Base-by-base conservation (phyloP, 768 basidiomycete genomes). In the Neoboletus subvelutipes region DNA sequence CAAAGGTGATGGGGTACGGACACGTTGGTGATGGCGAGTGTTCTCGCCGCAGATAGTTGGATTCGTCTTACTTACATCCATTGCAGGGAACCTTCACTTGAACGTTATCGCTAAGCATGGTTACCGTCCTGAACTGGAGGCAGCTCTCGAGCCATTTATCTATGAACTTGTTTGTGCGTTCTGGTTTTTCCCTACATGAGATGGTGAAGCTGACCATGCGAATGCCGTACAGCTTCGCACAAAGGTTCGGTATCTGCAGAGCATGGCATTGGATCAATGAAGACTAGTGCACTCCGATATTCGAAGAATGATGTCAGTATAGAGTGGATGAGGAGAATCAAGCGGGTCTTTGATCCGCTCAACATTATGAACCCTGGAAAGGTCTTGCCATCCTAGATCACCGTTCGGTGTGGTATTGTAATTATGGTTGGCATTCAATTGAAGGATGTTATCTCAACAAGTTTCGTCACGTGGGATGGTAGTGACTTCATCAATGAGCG, bases 261-360 rank as follows among this genome's bases (percentile, higher is more conserved):
- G 69, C 96, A 99, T 71, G 96, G 96, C 6, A 86, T 99, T 52
- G 95, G 96, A n/a, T 81, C 87, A 0, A 93, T 93, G 90, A 98
- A 98, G 77, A 89, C 90, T 0, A 85, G 89, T 54, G 92, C 92
- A 17, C 83, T 98, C 22, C 81, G 80, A 39, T 98, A 97, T 73
- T 93, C 92, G 7, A 97, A 98, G 75, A 81, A 76, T 57, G 76
- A 79, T 9, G 81, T 84, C 24, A 92, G 88, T 67, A 88, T 98
- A 62, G 88, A 83, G 48, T 77, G 87, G 78, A 99, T 99, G 96
- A 88, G 82, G 74, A 86, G 80, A 73, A 85, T 99, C 67, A 98
- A 98, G 74, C 71, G 80, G 15, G 68, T 94, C 28, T 94, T 98
- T 70, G 96, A 98, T 73, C 92, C 92, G 5, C 80, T 83, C 34